Conservation (phyloP, 2,329 filamentous ascomycete genomes). For the Aspergillus sclerotialis region DNA sequence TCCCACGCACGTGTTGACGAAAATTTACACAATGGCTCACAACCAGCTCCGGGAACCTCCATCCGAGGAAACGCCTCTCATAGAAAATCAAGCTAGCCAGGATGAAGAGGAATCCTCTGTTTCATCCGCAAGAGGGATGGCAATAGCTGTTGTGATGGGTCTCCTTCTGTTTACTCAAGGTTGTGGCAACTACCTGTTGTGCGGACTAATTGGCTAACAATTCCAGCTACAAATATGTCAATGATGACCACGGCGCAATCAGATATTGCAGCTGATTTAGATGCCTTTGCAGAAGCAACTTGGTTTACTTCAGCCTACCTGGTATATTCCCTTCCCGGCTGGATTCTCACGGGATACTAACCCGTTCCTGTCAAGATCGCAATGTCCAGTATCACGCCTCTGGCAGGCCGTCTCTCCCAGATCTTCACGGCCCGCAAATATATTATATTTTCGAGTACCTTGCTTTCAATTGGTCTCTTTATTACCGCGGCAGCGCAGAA, state of each 20-base stretch:
- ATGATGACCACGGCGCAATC: conserved; percentile 77
- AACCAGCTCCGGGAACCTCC: conserved; percentile 2
- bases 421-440: conserved; percentile 65
- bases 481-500: conserved; percentile 56
- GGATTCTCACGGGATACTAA: neutral
- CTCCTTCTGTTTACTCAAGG: conserved; percentile 13
- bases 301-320: conserved; percentile 80
- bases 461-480: conserved; percentile 56
- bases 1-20: neutral
- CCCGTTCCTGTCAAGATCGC: conserved; percentile 41
- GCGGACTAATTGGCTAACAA: too few species aligned
- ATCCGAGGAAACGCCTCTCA: conserved; percentile 11
- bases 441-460: conserved; percentile 53
- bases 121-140: conserved; percentile 7
- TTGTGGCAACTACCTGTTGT: too few species aligned
- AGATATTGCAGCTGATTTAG: conserved; percentile 65
- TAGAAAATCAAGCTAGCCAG: conserved; percentile 3
- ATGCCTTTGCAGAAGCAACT: conserved; percentile 64
- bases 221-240: conserved; percentile 62
- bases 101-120: conserved; percentile 1
- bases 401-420: conserved; percentile 64
- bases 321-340: conserved; percentile 19
- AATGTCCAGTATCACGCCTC: conserved; percentile 54
- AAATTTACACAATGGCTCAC: conserved; percentile 4
- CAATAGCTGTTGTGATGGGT: conserved; percentile 9